Base-by-base conservation (phyloP, 2,329 filamentous ascomycete species). In the Phyllosticta ampelicida region DNA sequence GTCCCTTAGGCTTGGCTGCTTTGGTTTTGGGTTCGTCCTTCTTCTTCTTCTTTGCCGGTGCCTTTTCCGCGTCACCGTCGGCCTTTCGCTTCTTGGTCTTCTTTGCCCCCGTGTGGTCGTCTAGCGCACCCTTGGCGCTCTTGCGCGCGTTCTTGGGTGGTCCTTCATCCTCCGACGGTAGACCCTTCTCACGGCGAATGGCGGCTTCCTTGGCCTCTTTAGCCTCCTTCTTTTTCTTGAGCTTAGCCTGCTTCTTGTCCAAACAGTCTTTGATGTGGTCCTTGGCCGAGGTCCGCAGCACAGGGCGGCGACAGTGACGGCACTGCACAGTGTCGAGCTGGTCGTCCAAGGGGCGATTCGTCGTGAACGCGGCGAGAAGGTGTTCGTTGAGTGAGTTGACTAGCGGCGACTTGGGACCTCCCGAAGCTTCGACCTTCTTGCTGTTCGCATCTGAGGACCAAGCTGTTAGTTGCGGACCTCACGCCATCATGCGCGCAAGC, bases 281-380 rank as follows among this genome's bases (percentile, higher is more conserved):
- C 60, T 86, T 86, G 1, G 89, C 87, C 0, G 84, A 85, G 29
- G 83, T 83, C 65, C 86, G 87, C 13, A 94, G 78, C 11, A 96
- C 82, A 55, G 87, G 87, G 66, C 95, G 91, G 74, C 94, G 96
- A 76, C 92, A 99, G 70, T 95, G 90, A 70, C 94, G 96, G 80
- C 92, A 99, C 64, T 76, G 73, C 54, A 94, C 85, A 9, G 89
- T 80, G 62, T 95, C 89, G 10, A 87, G 82, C 59, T 78, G 79
- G 67, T 96, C 91, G 65, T 90, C 86, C 64, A 95, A 80, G 0
- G 90, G 90, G 60, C 86, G 84, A 61, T 90, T 89, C 52, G 86
- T 91, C 3, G 84, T 79, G 71, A 96, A 96, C 4, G 87, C 87
- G 61, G 89, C 84, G 64, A 87, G 82, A 13, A 88, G 84, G 61